phyloP scores from a whole-genome alignment of 179 eudicot genomes.

The Amaranthus tricolor region DNA sequence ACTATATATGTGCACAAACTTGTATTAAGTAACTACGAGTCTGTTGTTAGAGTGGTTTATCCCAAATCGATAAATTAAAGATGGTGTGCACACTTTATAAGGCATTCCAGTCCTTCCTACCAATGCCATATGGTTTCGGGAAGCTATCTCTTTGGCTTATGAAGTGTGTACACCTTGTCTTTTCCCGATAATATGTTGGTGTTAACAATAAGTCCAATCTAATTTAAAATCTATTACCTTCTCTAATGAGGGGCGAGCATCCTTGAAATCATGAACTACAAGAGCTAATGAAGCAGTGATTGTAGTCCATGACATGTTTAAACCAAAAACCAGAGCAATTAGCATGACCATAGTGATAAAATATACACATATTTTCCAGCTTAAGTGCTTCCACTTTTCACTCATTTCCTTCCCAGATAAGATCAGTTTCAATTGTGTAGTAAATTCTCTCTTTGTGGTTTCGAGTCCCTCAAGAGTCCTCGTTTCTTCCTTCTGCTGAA shows the following conservation, averaged over 20 bases:
- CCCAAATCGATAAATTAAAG: conserved; percentile 1
- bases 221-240: conserved; percentile 40
- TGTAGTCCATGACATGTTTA: conserved; percentile 97
- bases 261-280: conserved; percentile 87
- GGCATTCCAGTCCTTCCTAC: not conserved
- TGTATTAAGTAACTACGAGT: no score
- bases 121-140: no score
- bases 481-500: conserved; percentile 30
- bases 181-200: no score
- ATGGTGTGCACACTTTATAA: no score
- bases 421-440: conserved; percentile 20
- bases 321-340: conserved; percentile 62
- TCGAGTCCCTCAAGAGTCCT: conserved; percentile 21
- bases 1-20: no score
- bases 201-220: not conserved
- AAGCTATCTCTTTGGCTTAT: not conserved
- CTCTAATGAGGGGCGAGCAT: conserved; percentile 77
- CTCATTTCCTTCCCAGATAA: conserved; percentile 29
- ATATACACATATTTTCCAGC: conserved; percentile 83
- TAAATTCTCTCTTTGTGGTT: conserved; percentile 21
- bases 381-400: conserved; percentile 48
- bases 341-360: conserved; percentile 76
- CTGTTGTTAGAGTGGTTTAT: no score
- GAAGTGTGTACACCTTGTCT: no score
- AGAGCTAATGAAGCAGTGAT: conserved; percentile 90